Percentiles rank a stretch among this genome's conserved stretches.
These are phyloP conservation scores for Naegleria gruberi DNA, from an alignment of 208 protist species.

Conservation along the genomic window DNA sequence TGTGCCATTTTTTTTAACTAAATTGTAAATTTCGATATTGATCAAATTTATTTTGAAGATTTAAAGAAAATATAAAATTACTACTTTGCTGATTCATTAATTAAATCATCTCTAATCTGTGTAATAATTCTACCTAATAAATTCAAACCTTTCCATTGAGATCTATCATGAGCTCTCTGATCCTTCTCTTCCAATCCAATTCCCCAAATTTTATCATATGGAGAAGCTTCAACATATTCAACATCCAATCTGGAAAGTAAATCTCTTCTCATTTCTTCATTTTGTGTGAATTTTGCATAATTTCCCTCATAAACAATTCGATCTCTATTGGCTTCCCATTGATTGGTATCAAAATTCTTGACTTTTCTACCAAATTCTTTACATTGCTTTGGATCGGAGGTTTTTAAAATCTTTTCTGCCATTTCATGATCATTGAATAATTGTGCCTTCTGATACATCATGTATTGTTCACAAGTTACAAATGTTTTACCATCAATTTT, in stretches of 20 bases:
- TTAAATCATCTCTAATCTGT: background rate
- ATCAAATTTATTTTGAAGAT: too few relatives aligned
- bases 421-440: conserved; percentile 20
- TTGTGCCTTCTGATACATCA: conserved; percentile 29
- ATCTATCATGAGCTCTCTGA: background rate
- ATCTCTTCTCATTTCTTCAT: background rate
- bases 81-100: too few relatives aligned
- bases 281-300: conserved; percentile 24
- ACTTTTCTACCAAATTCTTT: conserved; percentile 25
- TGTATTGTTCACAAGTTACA: conserved; percentile 18
- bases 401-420: background rate
- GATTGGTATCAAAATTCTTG: background rate
- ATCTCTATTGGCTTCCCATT: conserved; percentile 7
- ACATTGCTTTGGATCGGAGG: background rate
- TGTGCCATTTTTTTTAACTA: too few relatives aligned
- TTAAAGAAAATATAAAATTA: too few relatives aligned
- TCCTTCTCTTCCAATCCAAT: background rate
- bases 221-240: conserved; percentile 18
- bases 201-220: conserved; percentile 32
- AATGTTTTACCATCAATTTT: conserved; percentile 1
- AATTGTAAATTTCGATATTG: too few relatives aligned
- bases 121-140: background rate
- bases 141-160: background rate
- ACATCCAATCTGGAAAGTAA: background rate
- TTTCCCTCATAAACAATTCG: background rate